Evolutionary conservation across 306 rosid species (phyloP), one percentile per base, ranked within the genome.

Genomic region (Hippophae rhamnoides): DNA sequence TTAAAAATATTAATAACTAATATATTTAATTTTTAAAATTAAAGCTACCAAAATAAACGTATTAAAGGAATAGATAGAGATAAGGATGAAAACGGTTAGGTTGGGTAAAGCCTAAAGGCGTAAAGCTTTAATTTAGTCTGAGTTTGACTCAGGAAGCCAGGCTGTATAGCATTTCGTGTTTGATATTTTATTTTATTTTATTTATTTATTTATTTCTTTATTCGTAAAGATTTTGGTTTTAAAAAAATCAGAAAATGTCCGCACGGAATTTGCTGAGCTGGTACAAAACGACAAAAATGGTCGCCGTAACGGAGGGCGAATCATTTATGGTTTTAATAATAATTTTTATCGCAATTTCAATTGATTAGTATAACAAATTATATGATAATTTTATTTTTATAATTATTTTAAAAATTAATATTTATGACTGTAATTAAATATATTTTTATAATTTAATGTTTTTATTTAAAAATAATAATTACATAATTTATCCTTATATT

Each of bases 71-170:
- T 54, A 40, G 31, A 60, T 25, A 13, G 61, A 38, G 88, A 84
- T 84, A 84, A 84, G 70, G 86, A 84, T 79, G 95, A 83, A 74
- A 81, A 79, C 83, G 80, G 84, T 80, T 81, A 31, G 38, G 38
- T 31, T 31, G 38, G 38, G 38, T 31, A 31, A 31, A 31, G 38
- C 4, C 38, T 31, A 31, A 31, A 31, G 38, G 80, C 78, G 74
- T 75, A 72, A 72, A 72, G 81, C 76, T 69, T 72, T 40, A 8
- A 13, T 50, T 50, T 51, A 10, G 79, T 66, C 56, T 57, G 59
- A 65, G 81, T 89, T 86, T 89, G 95, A 89, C 97, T 75, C 83
- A 70, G 78, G 60, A 70, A 41, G 78, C 84, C 93, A 89, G 93
- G 69, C 95, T 89, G 97, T 76, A 67, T 23, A 60, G 83, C 97